Evolutionary conservation across 2,329 filamentous ascomycete genomes (phyloP).

Genomic region (Penicillium verrucosum): DNA sequence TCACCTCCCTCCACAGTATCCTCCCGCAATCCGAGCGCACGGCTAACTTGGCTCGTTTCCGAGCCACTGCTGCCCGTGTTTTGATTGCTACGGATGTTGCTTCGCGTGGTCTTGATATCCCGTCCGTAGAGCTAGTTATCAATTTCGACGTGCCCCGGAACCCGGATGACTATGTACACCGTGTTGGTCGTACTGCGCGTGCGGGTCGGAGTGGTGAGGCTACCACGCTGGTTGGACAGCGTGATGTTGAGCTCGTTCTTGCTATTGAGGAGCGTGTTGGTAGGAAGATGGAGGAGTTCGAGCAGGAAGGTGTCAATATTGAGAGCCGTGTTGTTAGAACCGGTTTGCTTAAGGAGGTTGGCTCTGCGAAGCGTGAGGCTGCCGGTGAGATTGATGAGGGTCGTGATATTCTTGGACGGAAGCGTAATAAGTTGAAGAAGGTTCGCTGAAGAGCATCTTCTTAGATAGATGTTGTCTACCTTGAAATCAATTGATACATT

Average conservation of each 20-base stretch:
- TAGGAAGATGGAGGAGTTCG: conserved; percentile 76
- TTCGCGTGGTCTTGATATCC: conserved; percentile 90
- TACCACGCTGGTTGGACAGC: conserved; percentile 85
- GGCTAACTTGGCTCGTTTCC: conserved; percentile 86
- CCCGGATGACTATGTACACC: conserved; percentile 95
- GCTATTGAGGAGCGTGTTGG: conserved; percentile 82
- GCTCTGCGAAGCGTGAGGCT: conserved; percentile 94
- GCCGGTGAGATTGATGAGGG: conserved; percentile 87
- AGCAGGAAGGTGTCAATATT: conserved; percentile 89
- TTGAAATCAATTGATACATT: conserved; percentile 9
- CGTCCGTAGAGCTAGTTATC: conserved; percentile 81
- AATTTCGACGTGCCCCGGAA: conserved; percentile 97
- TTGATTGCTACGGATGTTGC: conserved; percentile 95
- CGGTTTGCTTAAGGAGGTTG: conserved; percentile 74
- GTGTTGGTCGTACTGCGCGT: conserved; percentile 91
- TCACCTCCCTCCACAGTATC: conserved; percentile 85
- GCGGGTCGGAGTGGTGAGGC: conserved; percentile 79
- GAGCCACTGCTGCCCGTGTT: conserved; percentile 81
- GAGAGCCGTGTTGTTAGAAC: conserved; percentile 84
- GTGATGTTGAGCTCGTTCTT: conserved; percentile 85
- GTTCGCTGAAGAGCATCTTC: conserved; percentile 27
- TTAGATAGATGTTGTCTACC: not conserved
- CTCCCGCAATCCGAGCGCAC: conserved; percentile 81
- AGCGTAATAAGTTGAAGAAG: conserved; percentile 50
- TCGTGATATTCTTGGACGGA: conserved; percentile 85